Percentiles rank a stretch among this genome's conserved stretches.
These are phyloP conservation scores for Trypanosomatidae sp. DNA, from an alignment of 208 protist genomes.

Conservation along the genomic window DNA sequence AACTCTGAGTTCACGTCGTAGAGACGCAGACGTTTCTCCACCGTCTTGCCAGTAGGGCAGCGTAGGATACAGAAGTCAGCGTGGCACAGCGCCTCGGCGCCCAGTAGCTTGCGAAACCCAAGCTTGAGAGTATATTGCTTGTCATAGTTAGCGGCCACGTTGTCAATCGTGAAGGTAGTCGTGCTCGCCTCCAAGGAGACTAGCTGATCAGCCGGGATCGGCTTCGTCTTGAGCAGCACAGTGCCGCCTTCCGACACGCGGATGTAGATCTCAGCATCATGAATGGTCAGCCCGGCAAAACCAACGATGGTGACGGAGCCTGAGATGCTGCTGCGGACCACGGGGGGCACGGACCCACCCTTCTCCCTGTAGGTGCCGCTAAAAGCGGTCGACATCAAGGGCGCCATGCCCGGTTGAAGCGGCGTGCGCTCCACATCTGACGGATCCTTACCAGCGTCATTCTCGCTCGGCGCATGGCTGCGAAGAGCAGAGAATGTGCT, in stretches of 20 bases:
- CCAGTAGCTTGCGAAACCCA: conserved; percentile 25
- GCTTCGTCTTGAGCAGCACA: conserved; percentile 32
- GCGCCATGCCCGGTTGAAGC: background rate
- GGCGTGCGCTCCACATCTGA: background rate
- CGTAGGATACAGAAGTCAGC: conserved; percentile 63
- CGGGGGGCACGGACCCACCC: background rate
- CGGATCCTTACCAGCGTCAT: background rate
- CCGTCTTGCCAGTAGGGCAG: conserved; percentile 31
- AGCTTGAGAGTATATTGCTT: conserved; percentile 61
- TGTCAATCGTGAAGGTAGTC: conserved; percentile 27
- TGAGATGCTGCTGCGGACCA: conserved; percentile 7
- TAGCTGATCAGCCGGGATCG: conserved; percentile 30
- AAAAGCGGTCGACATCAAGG: background rate
- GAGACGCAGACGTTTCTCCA: conserved; percentile 50
- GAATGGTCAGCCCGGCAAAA: conserved; percentile 24
- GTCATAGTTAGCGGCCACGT: conserved; percentile 22
- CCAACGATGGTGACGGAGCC: conserved; percentile 34
- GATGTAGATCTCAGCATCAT: conserved; percentile 35
- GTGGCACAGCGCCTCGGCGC: conserved; percentile 40
- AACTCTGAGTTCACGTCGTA: conserved; percentile 56
- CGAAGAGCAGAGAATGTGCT: background rate
- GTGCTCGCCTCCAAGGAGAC: conserved; percentile 18
- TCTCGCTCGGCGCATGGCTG: background rate
- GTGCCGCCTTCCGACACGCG: conserved; percentile 30
- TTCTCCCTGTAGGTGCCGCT: background rate